Base-by-base conservation (phyloP, 192 early-diverging fungal genomes). In the Coemansia aciculifera region DNA sequence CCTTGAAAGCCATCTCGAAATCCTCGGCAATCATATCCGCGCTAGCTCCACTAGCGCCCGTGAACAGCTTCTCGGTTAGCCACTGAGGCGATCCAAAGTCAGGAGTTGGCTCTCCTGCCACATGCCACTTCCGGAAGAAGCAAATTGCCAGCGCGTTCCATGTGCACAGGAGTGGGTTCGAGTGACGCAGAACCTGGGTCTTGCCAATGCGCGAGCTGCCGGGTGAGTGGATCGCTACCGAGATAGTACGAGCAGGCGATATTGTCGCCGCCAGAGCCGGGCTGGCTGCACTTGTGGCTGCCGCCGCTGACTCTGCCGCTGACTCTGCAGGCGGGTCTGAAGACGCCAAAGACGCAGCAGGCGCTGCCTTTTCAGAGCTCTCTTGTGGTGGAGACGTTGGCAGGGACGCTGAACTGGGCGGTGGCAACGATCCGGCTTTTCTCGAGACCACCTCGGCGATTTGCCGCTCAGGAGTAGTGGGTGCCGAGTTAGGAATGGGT, bases 71-170 rank as follows among this genome's bases (percentile, higher is more conserved):
- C 57, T 68, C 62, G 21, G 71, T 48, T 65, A 74, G 74, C 79
- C 79, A 82, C 36, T 59, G 74, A 2, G 71, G n/a, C 19, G 69
- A 63, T 32, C 64, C 49, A 61, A 82, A 73, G 57, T 82, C 79
- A 8, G 79, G 79, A 10, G 65, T 61, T 15, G 66, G 64, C 61
- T 77, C 79, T 56, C 71, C 65, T 29, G 69, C 64, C 23, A 74
- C 71, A 31, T 74, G 74, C 79, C 79, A 82, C 11, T 62, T 69
- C 38, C 64, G 32, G 42, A 82, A 82, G 12, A 82, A 74, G 65
- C 63, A 62, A 24, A 82, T 40, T 0, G 79, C 67, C 51, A 82
- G 66, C 5, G 79, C 64, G 57, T 68, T 68, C 79, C 71, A 77
- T 9, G 74, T 43, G 59, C 79, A 82, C 37, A 75, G 65, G 43